These are phyloP conservation scores for Phytopythium boreale DNA, from an alignment of 352 stramenopile genomes.

Conservation along the genomic window DNA sequence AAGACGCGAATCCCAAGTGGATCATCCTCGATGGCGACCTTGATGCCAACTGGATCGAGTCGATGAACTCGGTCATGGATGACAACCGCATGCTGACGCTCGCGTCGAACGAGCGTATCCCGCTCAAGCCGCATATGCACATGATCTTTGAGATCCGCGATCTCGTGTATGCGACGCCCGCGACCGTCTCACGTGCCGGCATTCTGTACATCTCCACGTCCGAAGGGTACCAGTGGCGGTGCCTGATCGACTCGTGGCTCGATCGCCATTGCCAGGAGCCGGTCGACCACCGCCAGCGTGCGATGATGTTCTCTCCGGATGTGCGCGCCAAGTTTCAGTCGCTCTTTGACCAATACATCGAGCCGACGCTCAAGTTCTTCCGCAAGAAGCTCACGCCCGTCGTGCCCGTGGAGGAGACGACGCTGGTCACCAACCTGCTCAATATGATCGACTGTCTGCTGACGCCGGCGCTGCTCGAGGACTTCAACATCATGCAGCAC, in stretches of 20 bases:
- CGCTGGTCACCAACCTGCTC: constrained; percentile 90
- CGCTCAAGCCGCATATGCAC: constrained; percentile 94
- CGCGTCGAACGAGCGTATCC: constrained; percentile 96
- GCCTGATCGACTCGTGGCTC: constrained; percentile 93
- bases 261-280: constrained; percentile 67
- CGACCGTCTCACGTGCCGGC: constrained; percentile 93
- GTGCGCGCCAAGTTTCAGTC: constrained; percentile 73
- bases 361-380: constrained; percentile 92
- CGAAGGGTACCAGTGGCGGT: constrained; percentile 94
- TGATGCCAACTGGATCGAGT: constrained; percentile 98
- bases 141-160: constrained; percentile 98
- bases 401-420: constrained; percentile 93
- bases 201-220: constrained; percentile 97
- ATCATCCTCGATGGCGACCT: constrained; percentile 97
- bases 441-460: constrained; percentile 94
- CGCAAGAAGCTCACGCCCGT: constrained; percentile 91
- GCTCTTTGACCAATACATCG: constrained; percentile 93
- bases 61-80: constrained; percentile 97
- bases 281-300: constrained; percentile 59
- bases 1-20: constrained; percentile 95
- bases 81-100: constrained; percentile 97
- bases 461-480: constrained; percentile 71
- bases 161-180: constrained; percentile 94
- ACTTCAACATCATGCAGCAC: constrained; percentile 85
- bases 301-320: constrained; percentile 79